Conservation (phyloP, 2,329 filamentous ascomycete genomes). For the Metarhizium robertsii region DNA sequence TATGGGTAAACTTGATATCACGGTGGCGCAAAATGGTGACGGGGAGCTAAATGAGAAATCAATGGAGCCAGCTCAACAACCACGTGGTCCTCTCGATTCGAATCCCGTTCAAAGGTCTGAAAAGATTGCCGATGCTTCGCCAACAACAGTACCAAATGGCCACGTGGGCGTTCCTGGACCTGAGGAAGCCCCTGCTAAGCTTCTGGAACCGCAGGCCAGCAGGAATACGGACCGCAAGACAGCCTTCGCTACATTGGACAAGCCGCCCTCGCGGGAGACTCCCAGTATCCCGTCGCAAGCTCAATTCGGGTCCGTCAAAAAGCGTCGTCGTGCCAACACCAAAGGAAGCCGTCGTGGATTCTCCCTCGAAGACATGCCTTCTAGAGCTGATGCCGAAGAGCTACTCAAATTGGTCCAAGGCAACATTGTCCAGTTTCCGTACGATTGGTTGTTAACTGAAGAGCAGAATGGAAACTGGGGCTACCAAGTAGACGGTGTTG, state of each 20-base stretch:
- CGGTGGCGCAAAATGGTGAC: conserved; percentile 20
- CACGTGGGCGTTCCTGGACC: conserved; percentile 38
- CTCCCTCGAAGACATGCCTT: conserved; percentile 65
- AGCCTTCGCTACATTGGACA: conserved; percentile 47
- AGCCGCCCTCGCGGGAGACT: conserved; percentile 29
- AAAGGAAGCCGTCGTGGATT: conserved; percentile 58
- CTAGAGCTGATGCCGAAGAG: conserved; percentile 68
- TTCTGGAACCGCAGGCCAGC: conserved; percentile 25
- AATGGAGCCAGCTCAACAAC: conserved; percentile 2
- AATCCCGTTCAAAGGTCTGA: conserved; percentile 17
- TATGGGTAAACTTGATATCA: conserved; percentile 22
- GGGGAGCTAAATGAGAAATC: conserved; percentile 25
- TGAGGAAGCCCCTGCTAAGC: conserved; percentile 26
- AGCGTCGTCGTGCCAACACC: conserved; percentile 60
- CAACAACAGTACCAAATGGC: conserved; percentile 15
- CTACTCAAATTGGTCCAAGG: conserved; percentile 77
- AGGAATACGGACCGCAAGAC: conserved; percentile 40
- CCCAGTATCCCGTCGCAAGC: conserved; percentile 19
- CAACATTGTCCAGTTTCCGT: conserved; percentile 83
- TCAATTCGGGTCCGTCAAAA: conserved; percentile 42
- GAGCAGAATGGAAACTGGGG: conserved; percentile 94
- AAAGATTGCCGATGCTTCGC: neutral
- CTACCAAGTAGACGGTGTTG: conserved; percentile 91
- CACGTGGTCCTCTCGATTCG: conserved; percentile 27
- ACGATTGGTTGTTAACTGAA: conserved; percentile 89